A percentile compares a stretch with the other conserved stretches of the same genome.
Conservation (phyloP, 2,329 filamentous ascomycete genomes). For the Zasmidium cellare region DNA sequence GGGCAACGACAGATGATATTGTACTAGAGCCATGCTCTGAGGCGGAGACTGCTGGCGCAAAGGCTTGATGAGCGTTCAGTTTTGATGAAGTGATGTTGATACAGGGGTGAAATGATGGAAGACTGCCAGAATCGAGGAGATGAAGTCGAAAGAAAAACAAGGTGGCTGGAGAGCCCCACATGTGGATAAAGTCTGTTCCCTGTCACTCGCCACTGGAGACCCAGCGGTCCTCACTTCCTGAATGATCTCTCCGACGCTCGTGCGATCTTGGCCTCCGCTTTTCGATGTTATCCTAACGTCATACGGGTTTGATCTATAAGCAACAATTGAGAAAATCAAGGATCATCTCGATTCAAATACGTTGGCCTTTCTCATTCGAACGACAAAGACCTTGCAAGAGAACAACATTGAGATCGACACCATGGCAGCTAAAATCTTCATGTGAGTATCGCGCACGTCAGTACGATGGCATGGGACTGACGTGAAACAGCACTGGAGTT, state of each 20-base stretch:
- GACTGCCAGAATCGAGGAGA: neutral
- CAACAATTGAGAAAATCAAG: neutral
- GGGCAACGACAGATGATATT: too few relatives aligned
- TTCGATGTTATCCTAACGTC: neutral
- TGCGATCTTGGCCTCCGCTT: neutral
- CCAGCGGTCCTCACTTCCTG: neutral
- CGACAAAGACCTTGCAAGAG: neutral
- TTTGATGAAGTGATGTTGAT: too few relatives aligned
- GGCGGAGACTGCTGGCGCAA: too few relatives aligned
- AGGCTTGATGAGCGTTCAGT: too few relatives aligned
- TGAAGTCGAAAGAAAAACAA: neutral
- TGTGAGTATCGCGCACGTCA: slow-evolving; percentile 21
- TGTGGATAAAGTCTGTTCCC: neutral
- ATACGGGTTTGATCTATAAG: neutral
- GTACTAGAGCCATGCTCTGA: too few relatives aligned
- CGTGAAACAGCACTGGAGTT: slow-evolving; percentile 28
- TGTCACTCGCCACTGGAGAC: neutral
- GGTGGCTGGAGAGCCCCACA: neutral
- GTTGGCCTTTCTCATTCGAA: neutral
- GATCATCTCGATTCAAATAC: neutral
- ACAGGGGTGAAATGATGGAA: neutral
- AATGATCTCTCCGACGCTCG: neutral
- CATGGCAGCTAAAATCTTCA: slow-evolving; percentile 33
- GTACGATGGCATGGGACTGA: slow-evolving; percentile 2
- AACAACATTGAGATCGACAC: neutral